Conservation (phyloP, 371 early-diverging fungal genomes). For the Rhizopus sp. region DNA sequence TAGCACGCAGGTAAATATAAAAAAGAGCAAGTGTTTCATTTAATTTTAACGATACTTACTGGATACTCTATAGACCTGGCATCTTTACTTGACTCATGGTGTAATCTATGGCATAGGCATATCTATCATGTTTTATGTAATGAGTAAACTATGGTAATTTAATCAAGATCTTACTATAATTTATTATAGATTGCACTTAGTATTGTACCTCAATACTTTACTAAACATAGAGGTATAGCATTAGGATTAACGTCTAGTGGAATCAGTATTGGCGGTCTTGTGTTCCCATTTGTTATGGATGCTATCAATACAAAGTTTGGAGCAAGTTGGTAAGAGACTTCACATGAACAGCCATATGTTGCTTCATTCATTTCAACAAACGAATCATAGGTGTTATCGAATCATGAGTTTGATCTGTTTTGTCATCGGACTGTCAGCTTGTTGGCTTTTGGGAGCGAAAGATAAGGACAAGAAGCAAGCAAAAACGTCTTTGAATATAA, state of each 20-base stretch:
- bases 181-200: slow-evolving; percentile 24
- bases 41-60: neutral
- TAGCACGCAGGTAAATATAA: slow-evolving; percentile 21
- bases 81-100: slow-evolving; percentile 37
- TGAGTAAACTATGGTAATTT: neutral
- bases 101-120: slow-evolving; percentile 51
- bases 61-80: slow-evolving; percentile 31
- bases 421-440: slow-evolving; percentile 14
- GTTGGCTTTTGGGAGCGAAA: slow-evolving; percentile 17
- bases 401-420: slow-evolving; percentile 21
- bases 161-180: neutral
- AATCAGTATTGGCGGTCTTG: slow-evolving; percentile 75
- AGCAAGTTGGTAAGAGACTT: slow-evolving; percentile 40
- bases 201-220: slow-evolving; percentile 67
- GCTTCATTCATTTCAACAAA: neutral
- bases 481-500: neutral
- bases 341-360: too few relatives aligned
- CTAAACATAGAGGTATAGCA: slow-evolving; percentile 63
- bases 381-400: slow-evolving; percentile 23
- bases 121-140: slow-evolving; percentile 34
- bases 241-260: slow-evolving; percentile 76
- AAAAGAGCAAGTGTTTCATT: neutral
- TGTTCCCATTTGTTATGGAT: slow-evolving; percentile 64
- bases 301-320: slow-evolving; percentile 57
- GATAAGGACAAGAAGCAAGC: neutral